Base-by-base conservation (phyloP, 129 eudicot species). In the Artemisia annua region DNA sequence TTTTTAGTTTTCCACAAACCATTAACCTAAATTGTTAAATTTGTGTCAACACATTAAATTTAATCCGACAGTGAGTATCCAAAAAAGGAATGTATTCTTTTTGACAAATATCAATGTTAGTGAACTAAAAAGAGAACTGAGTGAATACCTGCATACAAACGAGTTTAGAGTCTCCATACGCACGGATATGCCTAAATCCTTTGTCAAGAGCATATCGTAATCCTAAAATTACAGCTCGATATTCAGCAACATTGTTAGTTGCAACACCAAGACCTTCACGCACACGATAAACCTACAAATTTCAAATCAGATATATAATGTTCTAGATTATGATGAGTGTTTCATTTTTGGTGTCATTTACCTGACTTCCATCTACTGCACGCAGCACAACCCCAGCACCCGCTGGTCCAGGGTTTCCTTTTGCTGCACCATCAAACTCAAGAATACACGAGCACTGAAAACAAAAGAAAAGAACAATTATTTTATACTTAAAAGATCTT, bases 351-450 rank as follows among this genome's bases (percentile, higher is more conserved):
- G 69, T 48, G 4, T 39, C 56, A 26, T 46, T 77, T 83, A 92
- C 96, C 86, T 79, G 59, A 78, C 85, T 87, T 82, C 98, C 98
- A 83, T 89, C 92, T 54, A 80, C 86, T 17, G 88, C 83, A 50
- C 96, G 92, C 49, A 93, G 70, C 19, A 93, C 85, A 64, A 86
- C 98, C 30, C 91, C 99, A 32, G 99, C 99, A 79, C 97, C 99
- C 67, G 99, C 93, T 51, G 63, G 91, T 69, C 99, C 99, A 75
- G 99, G 99, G 85, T 94, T 94, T 65, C 97, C 96, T 82, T 90
- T 94, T 66, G 99, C 90, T 53, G 99, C 97, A 59, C 99, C 99
- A 81, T 94, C 99, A 79, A 94, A 94, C 86, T 94, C 96, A 18
- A 94, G 80, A 72, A 83, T 70, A 75, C 87, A 94, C 15, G 97